These are phyloP conservation scores for Boletus insuetus DNA, from an alignment of 768 basidiomycete species.

Conservation along the genomic window DNA sequence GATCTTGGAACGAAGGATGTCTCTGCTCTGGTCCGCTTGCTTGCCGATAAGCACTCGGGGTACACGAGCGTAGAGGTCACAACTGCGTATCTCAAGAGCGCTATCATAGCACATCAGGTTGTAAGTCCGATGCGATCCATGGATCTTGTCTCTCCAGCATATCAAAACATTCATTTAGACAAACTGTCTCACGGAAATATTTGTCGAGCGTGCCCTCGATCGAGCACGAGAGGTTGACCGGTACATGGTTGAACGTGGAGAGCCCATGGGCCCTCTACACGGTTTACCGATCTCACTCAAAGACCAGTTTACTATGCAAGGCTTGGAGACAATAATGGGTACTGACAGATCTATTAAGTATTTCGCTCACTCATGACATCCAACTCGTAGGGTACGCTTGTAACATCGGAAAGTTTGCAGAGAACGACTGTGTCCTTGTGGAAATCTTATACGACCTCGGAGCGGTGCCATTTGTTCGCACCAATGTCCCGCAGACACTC, in stretches of 20 bases:
- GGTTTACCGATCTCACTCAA: constrained; percentile 42
- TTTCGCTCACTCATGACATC: not conserved
- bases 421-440: constrained; percentile 61
- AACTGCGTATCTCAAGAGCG: constrained; percentile 29
- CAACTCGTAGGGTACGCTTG: constrained; percentile 47
- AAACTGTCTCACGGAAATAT: constrained; percentile 29
- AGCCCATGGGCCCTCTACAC: constrained; percentile 44
- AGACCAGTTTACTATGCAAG: constrained; percentile 60
- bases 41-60: constrained; percentile 18
- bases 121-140: constrained; percentile 10
- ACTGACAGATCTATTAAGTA: not conserved
- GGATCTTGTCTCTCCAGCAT: not conserved
- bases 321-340: constrained; percentile 60
- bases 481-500: constrained; percentile 74
- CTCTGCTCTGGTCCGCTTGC: constrained; percentile 17
- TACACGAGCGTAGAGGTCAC: constrained; percentile 29
- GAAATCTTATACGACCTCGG: constrained; percentile 65
- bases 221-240: constrained; percentile 26
- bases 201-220: constrained; percentile 24
- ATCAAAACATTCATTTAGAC: constrained; percentile 11
- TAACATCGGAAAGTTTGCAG: constrained; percentile 52
- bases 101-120: constrained; percentile 25
- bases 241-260: constrained; percentile 17
- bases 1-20: constrained; percentile 28
- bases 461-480: constrained; percentile 71